Evolutionary conservation across 192 early-diverging fungal species (phyloP).

Genomic region (Oehlia diaphana): DNA sequence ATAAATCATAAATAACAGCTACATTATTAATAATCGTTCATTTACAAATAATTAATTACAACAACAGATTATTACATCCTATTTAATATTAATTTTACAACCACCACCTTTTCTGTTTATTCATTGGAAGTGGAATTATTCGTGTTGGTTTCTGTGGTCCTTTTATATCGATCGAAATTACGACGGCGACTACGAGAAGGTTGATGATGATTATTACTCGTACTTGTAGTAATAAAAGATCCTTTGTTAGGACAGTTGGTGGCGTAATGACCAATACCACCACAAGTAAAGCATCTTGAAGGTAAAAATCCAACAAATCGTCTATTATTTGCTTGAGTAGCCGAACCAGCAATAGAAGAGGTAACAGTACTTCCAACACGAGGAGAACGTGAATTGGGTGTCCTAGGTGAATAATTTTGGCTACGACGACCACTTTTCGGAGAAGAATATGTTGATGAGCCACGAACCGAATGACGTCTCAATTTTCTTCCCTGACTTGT

Average conservation of each 20-base stretch:
- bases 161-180: neutral
- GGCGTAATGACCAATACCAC: conserved; percentile 15
- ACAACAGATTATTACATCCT: neutral
- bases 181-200: neutral
- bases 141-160: neutral
- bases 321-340: neutral
- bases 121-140: neutral
- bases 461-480: neutral
- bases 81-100: neutral
- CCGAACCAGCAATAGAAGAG: neutral
- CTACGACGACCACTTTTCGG: neutral
- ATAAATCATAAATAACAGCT: no score
- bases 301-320: conserved; percentile 17
- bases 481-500: neutral
- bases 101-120: neutral
- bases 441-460: neutral
- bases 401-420: neutral
- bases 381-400: neutral
- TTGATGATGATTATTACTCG: conserved; percentile 4
- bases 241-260: conserved; percentile 11
- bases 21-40: no score
- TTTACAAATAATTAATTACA: neutral
- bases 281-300: conserved; percentile 18
- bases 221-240: neutral
- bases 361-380: neutral